Evolutionary conservation across 78 protist species (phyloP).

Genomic region (Capsaspora owczarzaki): DNA sequence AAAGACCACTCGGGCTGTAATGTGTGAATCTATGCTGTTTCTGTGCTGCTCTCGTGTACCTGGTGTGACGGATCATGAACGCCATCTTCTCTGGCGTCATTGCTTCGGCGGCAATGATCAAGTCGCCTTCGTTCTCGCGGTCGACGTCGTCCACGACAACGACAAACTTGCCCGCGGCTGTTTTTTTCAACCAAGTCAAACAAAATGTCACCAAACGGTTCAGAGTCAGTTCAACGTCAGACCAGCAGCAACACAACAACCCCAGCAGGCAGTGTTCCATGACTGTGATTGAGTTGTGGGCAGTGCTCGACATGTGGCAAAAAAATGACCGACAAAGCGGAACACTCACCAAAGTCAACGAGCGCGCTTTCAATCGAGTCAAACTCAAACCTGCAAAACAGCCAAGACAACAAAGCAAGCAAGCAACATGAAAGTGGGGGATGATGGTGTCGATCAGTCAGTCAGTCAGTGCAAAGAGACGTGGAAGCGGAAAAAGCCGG

Average conservation of each 20-base stretch:
- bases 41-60: too few species aligned
- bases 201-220: background rate
- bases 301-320: too few species aligned
- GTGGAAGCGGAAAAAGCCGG: background rate
- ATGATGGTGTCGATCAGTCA: background rate
- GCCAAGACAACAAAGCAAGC: too few species aligned
- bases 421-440: background rate
- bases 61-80: slow-evolving; percentile 42
- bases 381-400: background rate
- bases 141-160: slow-evolving; percentile 47
- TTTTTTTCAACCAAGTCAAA: too few species aligned
- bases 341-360: background rate
- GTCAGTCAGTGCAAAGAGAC: background rate
- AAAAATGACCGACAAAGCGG: too few species aligned
- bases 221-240: background rate
- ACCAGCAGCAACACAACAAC: too few species aligned
- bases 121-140: slow-evolving; percentile 56
- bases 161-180: slow-evolving; percentile 30
- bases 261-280: too few species aligned
- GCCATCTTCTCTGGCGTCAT: slow-evolving; percentile 37
- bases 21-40: too few species aligned
- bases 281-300: too few species aligned
- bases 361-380: background rate
- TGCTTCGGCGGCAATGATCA: slow-evolving; percentile 36
- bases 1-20: too few species aligned